phyloP scores from a whole-genome alignment of 176 grass and related monocot genomes.

The Triticum turgidum region DNA sequence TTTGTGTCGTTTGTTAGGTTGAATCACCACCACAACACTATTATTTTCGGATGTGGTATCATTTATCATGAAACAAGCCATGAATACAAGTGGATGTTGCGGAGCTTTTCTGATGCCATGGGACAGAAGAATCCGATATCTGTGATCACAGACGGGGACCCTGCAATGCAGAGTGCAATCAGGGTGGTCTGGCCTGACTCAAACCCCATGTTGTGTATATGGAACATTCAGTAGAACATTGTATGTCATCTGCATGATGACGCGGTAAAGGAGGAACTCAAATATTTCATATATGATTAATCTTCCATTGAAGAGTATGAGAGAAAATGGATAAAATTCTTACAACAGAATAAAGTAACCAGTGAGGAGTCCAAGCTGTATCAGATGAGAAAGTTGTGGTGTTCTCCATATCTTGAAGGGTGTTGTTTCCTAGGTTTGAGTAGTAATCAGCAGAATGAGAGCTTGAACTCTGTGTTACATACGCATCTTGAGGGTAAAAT shows the following conservation, averaged over 20 bases:
- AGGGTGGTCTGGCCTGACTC: background rate
- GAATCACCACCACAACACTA: background rate
- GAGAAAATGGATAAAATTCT: background rate
- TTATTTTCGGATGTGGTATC: background rate
- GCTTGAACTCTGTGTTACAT: background rate
- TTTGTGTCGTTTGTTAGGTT: slow-evolving; percentile 4
- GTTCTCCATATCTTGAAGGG: background rate
- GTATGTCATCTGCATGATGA: background rate
- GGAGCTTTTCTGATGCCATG: background rate
- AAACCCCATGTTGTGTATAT: background rate
- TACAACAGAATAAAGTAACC: no score
- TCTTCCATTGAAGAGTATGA: background rate
- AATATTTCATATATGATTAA: background rate
- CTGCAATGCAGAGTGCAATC: background rate
- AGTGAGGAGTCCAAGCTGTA: background rate
- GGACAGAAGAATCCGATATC: background rate
- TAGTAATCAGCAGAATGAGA: background rate
- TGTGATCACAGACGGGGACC: background rate
- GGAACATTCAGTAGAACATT: background rate
- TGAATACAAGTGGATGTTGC: background rate
- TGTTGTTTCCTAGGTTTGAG: background rate
- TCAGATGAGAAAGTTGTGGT: background rate
- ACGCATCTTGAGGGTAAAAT: background rate
- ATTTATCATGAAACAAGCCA: background rate
- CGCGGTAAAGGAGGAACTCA: background rate